These are phyloP conservation scores for Hymenoscyphus infarciens DNA, from an alignment of 2,329 filamentous ascomycete genomes.

Conservation along the genomic window DNA sequence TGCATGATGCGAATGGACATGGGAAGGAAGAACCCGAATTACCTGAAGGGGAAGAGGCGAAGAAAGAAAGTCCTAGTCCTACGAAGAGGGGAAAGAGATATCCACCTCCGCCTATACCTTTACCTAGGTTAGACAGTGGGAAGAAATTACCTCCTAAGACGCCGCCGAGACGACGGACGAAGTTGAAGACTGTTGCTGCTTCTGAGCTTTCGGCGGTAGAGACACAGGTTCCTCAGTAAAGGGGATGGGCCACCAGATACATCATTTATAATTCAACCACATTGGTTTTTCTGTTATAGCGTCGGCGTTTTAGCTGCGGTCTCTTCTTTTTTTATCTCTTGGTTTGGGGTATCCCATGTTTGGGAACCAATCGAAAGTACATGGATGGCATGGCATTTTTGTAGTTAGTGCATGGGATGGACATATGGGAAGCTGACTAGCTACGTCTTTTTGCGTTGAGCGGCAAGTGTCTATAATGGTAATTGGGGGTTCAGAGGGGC, in stretches of 20 bases:
- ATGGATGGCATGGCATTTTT: neutral
- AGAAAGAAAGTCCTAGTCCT: slow-evolving; percentile 23
- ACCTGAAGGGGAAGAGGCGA: slow-evolving; percentile 4
- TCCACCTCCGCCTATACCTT: slow-evolving; percentile 29
- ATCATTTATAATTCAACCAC: neutral
- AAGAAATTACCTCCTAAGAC: slow-evolving; percentile 36
- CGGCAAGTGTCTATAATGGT: neutral
- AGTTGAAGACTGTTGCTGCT: slow-evolving; percentile 29
- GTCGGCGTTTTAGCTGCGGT: neutral
- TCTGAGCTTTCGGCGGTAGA: slow-evolving; percentile 7
- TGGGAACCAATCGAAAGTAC: neutral
- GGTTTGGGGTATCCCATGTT: no score
- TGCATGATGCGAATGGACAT: slow-evolving; percentile 22
- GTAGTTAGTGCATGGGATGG: neutral
- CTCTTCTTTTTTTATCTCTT: neutral
- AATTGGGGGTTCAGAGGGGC: neutral
- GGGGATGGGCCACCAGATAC: neutral
- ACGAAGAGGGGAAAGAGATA: slow-evolving; percentile 24
- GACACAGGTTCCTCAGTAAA: neutral
- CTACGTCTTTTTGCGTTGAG: neutral
- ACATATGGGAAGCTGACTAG: neutral
- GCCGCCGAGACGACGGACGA: slow-evolving; percentile 34
- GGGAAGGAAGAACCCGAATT: slow-evolving; percentile 10
- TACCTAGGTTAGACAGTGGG: slow-evolving; percentile 22
- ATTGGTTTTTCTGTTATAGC: neutral